Percentiles rank a stretch among this genome's conserved stretches.
phyloP scores from a whole-genome alignment of 352 stramenopile species.

The Labyrinthula sp. region DNA sequence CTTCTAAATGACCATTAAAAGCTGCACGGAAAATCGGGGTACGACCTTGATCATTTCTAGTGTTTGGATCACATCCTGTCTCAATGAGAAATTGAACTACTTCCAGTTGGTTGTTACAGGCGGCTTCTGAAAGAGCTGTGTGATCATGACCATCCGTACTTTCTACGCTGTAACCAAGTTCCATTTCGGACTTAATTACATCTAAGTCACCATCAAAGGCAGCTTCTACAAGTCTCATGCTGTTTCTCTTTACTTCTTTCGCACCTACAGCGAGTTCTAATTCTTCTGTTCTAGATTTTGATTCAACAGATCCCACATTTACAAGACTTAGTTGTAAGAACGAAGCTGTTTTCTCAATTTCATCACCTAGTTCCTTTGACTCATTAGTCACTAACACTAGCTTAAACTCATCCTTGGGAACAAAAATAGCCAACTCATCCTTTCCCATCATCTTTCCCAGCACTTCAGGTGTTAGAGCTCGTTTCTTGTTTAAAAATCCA shows the following conservation, averaged over 20 bases:
- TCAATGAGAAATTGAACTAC: conserved; percentile 48
- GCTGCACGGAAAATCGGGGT: conserved; percentile 53
- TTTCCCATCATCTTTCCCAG: too few relatives aligned
- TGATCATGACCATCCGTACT: conserved; percentile 55
- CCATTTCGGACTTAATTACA: conserved; percentile 43
- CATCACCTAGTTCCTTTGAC: conserved; percentile 31
- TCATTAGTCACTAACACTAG: conserved; percentile 53
- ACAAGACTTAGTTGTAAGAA: not conserved
- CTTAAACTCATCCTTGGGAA: conserved; percentile 58
- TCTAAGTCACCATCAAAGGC: conserved; percentile 61
- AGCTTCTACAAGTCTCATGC: conserved; percentile 52
- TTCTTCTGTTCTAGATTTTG: conserved; percentile 25
- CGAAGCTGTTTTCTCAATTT: too few relatives aligned
- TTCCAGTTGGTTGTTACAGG: conserved; percentile 50
- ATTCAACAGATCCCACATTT: not conserved
- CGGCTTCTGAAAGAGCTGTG: conserved; percentile 56
- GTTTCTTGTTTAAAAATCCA: conserved; percentile 45
- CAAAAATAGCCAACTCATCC: conserved; percentile 42
- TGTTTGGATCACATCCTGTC: conserved; percentile 55
- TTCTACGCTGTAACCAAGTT: conserved; percentile 62
- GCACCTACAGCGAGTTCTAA: conserved; percentile 34
- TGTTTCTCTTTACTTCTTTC: conserved; percentile 42
- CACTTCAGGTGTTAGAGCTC: conserved; percentile 47
- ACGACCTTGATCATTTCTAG: conserved; percentile 52
- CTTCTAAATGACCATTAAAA: conserved; percentile 57